These are phyloP conservation scores for Talaromyces verruculosus DNA, from an alignment of 2,329 filamentous ascomycete genomes.

Conservation along the genomic window DNA sequence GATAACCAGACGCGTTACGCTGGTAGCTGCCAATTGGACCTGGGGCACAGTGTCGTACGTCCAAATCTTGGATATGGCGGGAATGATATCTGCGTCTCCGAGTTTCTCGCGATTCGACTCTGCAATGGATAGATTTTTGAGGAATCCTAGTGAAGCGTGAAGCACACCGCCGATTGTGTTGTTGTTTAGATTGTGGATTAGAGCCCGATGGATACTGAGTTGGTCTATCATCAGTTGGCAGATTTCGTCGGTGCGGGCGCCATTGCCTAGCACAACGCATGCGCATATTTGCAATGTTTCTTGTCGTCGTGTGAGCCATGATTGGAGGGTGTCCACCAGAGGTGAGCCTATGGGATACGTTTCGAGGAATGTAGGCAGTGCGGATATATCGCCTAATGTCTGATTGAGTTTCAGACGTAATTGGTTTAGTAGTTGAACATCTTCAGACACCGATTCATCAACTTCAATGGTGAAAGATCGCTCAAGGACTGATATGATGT, in stretches of 20 bases:
- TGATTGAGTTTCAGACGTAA: slow-evolving; percentile 43
- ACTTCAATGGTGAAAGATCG: slow-evolving; percentile 32
- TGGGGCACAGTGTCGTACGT: slow-evolving; percentile 44
- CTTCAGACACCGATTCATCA: slow-evolving; percentile 33
- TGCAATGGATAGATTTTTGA: slow-evolving; percentile 51
- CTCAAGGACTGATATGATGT: slow-evolving; percentile 34
- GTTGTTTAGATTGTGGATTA: slow-evolving; percentile 42
- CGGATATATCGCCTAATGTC: slow-evolving; percentile 43
- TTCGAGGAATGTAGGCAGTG: slow-evolving; percentile 37
- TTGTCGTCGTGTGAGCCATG: slow-evolving; percentile 42
- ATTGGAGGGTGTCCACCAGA: slow-evolving; percentile 38
- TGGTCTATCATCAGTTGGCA: slow-evolving; percentile 44
- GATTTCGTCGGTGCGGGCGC: slow-evolving; percentile 46
- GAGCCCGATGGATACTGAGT: slow-evolving; percentile 40
- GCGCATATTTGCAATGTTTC: slow-evolving; percentile 49
- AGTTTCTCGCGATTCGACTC: slow-evolving; percentile 42
- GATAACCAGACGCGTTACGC: slow-evolving; percentile 43
- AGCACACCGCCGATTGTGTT: slow-evolving; percentile 42
- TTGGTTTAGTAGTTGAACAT: slow-evolving; percentile 37
- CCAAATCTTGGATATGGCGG: slow-evolving; percentile 42
- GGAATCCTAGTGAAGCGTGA: slow-evolving; percentile 47
- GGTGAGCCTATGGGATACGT: slow-evolving; percentile 41
- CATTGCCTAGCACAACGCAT: slow-evolving; percentile 50
- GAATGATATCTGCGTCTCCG: slow-evolving; percentile 41
- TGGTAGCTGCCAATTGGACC: slow-evolving; percentile 46